Evolutionary conservation across 305 asterid genomes (phyloP), one percentile per base, ranked within the genome.

Genomic region (Rubia occidens): DNA sequence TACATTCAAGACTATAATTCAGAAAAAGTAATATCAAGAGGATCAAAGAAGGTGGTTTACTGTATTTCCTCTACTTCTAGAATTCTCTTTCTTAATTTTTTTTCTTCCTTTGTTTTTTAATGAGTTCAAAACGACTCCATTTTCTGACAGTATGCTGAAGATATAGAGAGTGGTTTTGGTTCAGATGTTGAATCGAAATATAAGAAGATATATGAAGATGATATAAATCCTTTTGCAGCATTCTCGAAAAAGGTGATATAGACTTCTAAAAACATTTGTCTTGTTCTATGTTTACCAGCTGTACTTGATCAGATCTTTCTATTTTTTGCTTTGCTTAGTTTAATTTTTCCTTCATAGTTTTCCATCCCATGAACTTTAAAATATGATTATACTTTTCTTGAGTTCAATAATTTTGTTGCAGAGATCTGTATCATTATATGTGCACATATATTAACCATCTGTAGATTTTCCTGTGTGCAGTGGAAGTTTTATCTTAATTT

Each of bases 161-260:
- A 95, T 82, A 62, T 95, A 79, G 99, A 95, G 81, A 83, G 96
- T 72, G 97, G 97, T 43, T 89, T 91, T 77, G 79, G 95, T 82
- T 95, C 99, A 66, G 99, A 95, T 76, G 99, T 95, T 75, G 99
- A 94, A 79, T 89, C 97, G 70, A 95, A 95, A 89, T 95, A 95
- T 75, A 95, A 95, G 83, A 95, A 95, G 84, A 91, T 95, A 80
- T 95, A 95, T 5, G 99, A 95, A 80, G 99, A 95, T 40, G 97
- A 91, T 73, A 95, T 95, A 66, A 95, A 95, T 83, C 99, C 99
- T 67, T 95, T 95, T 85, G 95, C 96, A 26, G 99, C 96, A 72
- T 95, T 95, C 78, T 91, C 99, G 1, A 89, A 85, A 77, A 95
- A 88, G 99, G 72, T 71, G 26, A 51, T 21, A 15, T 43, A 32